Conservation (phyloP, 345 rosid genomes). For the Gossypium anomalum region DNA sequence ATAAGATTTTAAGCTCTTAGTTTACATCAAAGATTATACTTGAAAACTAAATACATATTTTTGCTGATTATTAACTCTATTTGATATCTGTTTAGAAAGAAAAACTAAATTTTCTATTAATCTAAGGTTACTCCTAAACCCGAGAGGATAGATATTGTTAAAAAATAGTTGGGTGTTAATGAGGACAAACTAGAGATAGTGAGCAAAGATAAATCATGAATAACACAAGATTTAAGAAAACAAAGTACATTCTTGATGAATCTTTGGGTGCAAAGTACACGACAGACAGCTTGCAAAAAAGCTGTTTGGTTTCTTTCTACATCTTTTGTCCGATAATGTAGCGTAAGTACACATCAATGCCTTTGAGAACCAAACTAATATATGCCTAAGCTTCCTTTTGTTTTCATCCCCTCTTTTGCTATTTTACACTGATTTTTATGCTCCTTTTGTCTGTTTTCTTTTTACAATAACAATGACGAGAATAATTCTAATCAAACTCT, state of each 20-base stretch:
- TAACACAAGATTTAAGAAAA: neutral
- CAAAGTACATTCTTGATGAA: slow-evolving; percentile 13
- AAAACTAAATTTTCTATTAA: too few relatives aligned
- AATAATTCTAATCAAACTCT: neutral
- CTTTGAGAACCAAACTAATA: neutral
- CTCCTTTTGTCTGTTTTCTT: neutral
- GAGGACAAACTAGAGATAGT: neutral
- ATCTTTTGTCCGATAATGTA: slow-evolving; percentile 13
- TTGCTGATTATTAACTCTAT: too few relatives aligned
- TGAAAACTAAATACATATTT: too few relatives aligned
- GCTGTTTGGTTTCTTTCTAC: slow-evolving; percentile 13
- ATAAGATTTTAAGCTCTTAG: too few relatives aligned
- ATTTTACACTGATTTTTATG: neutral
- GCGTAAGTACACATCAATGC: slow-evolving; percentile 20
- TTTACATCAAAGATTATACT: too few relatives aligned
- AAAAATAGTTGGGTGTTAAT: neutral
- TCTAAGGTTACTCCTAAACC: too few relatives aligned
- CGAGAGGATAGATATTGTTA: too few relatives aligned
- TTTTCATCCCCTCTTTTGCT: neutral
- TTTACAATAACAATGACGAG: neutral
- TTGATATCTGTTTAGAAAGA: too few relatives aligned
- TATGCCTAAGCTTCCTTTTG: slow-evolving; percentile 18
- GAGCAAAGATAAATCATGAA: neutral
- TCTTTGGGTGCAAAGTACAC: slow-evolving; percentile 14
- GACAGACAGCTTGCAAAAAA: slow-evolving; percentile 10